Evolutionary conservation across 768 basidiomycete species (phyloP), one percentile per base, ranked within the genome.

Genomic region (Leccinellum albellum): DNA sequence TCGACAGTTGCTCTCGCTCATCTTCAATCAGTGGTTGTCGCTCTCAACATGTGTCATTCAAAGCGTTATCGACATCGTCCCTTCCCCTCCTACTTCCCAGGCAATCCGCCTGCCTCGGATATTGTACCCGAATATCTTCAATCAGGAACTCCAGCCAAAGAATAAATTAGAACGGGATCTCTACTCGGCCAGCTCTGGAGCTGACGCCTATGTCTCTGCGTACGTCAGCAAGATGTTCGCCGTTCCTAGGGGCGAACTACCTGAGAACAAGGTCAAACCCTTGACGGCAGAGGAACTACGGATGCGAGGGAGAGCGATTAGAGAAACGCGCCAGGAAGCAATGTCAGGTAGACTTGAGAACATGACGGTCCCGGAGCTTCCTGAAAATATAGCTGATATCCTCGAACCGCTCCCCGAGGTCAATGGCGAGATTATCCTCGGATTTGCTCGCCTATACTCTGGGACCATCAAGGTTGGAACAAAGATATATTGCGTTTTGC

Each of bases 181-280:
- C 15, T 98, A 87, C 73, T 70, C 81, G 0, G 91, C 94, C 44
- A 83, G 84, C 53, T 79, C 82, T 2, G 76, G 66, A 1, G 61
- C 80, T 1, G 77, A 79, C 6, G 86, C 88, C 0, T 83, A 74
- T 55, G 78, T 94, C 13, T 83, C 87, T 15, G 96, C 88, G 6
- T 97, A 94, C 71, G 89, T 98, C 48, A 96, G 92, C 80, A 99
- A 98, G 73, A 99, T 98, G 96, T 98, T 98, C 66, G 94, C 94
- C 1, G 88, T 98, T 0, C 74, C 85, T n/a, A 74, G 72, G 21
- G 82, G 82, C 54, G 89, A 94, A 49, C 75, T 99, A 23, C 96
- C 96, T 0, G 90, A 94, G 67, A 87, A 89, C 71, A 92, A 91
- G 73, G 84, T 84, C 66, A 86, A 79, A 63, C 76, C 81, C 17